phyloP scores from a whole-genome alignment of 2,329 filamentous ascomycete genomes.

The Exophiala aquamarina region DNA sequence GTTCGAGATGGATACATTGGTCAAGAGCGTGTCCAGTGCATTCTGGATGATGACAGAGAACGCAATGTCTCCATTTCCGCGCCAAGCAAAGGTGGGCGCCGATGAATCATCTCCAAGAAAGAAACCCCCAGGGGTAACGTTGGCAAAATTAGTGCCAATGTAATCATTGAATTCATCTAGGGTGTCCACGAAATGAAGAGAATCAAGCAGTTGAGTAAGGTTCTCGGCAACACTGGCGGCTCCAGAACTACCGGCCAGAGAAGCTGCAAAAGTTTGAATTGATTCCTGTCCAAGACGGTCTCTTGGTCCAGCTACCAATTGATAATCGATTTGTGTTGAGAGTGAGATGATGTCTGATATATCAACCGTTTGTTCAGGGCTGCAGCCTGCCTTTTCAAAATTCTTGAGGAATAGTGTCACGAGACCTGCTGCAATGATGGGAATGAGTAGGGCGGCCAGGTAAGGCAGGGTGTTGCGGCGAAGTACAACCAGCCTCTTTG shows the following conservation, averaged over 20 bases:
- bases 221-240: conserved; percentile 28
- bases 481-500: conserved; percentile 75
- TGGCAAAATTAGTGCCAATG: conserved; percentile 62
- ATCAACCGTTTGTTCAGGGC: conserved; percentile 45
- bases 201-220: conserved; percentile 37
- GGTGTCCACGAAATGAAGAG: conserved; percentile 58
- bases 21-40: conserved; percentile 63
- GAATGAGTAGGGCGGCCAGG: conserved; percentile 70
- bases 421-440: conserved; percentile 75
- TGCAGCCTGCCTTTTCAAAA: conserved; percentile 55
- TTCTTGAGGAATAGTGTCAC: conserved; percentile 72
- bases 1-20: conserved; percentile 68
- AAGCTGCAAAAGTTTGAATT: conserved; percentile 25
- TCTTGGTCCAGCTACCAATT: conserved; percentile 40
- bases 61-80: conserved; percentile 63
- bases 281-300: conserved; percentile 29
- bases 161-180: conserved; percentile 68
- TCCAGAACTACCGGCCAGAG: conserved; percentile 31
- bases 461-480: conserved; percentile 78
- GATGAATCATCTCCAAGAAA: conserved; percentile 66
- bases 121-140: conserved; percentile 74
- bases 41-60: conserved; percentile 57
- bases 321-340: conserved; percentile 31
- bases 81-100: conserved; percentile 68
- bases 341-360: conserved; percentile 32